Base-by-base conservation (phyloP, 305 asterid genomes). In the Solanum hybrid region DNA sequence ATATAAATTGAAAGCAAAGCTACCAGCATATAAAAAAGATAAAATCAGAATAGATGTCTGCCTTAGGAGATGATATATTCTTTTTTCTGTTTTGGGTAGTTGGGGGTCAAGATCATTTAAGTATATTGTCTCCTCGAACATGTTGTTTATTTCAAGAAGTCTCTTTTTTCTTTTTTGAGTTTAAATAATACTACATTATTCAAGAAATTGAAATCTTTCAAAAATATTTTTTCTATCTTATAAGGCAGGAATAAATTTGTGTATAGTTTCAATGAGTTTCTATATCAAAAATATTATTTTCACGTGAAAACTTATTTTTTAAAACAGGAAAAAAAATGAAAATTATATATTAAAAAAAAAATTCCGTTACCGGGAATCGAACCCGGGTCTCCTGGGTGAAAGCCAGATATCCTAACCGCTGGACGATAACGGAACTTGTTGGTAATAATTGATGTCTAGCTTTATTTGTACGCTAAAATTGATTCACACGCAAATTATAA, bases 321-420 rank as follows among this genome's bases (percentile, higher is more conserved):
- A 10, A 69, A 69, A n/a, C 29, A 69, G 6, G 17, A 24, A 24
- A 69, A 69, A 69, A 1, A 24, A n/a, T n/a, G 7, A 26, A 69
- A 10, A 69, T 22, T 60, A 60, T 60, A n/a, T 4, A 2, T 6
- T 38, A 10, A 38, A 40, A 51, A 5, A 20, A 3, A 4, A 10
- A n/a, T 24, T 69, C 32, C 76, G 32, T 69, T 69, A 69, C 75
- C 95, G 96, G 98, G 95, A 95, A 94, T 95, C 91, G 94, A 95
- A 95, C 96, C 96, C 94, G 95, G 95, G 95, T 95, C 96, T 31
- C 96, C 96, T 94, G 95, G 96, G 96, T 95, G 96, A 95, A 95
- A 95, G 96, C 96, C 97, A 94, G 95, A 94, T 93, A 93, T 93
- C 97, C 97, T 95, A 93, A 94, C 96, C 95, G 92, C 95, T 93